phyloP scores from a whole-genome alignment of 2,329 filamentous ascomycete genomes.

The Malbranchea cinnamomea region DNA sequence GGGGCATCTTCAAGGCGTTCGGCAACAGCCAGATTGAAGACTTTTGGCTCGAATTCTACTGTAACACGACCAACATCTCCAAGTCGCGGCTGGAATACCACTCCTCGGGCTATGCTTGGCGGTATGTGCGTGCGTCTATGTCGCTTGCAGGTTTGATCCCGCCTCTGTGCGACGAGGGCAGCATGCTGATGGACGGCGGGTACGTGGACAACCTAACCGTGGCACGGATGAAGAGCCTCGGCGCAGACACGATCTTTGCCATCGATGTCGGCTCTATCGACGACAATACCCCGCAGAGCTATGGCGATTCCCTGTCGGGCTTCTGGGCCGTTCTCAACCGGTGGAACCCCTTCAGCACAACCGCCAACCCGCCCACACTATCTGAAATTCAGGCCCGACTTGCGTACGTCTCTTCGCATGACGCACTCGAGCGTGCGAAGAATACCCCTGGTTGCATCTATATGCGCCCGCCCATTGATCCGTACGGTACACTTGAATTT shows the following conservation, averaged over 20 bases:
- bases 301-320: constrained; percentile 86
- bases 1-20: constrained; percentile 97
- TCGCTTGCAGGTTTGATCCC: constrained; percentile 83
- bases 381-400: constrained; percentile 91
- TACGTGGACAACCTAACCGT: constrained; percentile 97
- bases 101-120: constrained; percentile 92
- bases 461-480: constrained; percentile 88
- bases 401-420: constrained; percentile 88
- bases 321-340: constrained; percentile 91
- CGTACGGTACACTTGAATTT: constrained; percentile 89
- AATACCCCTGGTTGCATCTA: constrained; percentile 81
- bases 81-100: constrained; percentile 86
- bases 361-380: constrained; percentile 83
- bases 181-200: constrained; percentile 89
- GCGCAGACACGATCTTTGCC: constrained; percentile 87
- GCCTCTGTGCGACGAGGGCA: constrained; percentile 89
- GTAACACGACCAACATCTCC: constrained; percentile 98
- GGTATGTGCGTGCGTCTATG: constrained; percentile 94
- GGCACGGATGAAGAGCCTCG: constrained; percentile 88
- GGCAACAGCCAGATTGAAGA: constrained; percentile 96
- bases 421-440: constrained; percentile 88
- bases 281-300: constrained; percentile 79
- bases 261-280: constrained; percentile 88
- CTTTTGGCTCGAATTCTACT: constrained; percentile 98
- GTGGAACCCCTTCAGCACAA: constrained; percentile 87